A percentile compares a stretch with the other conserved stretches of the same genome.
These are phyloP conservation scores for Saraca asoca DNA, from an alignment of 331 rosid species.

Conservation along the genomic window DNA sequence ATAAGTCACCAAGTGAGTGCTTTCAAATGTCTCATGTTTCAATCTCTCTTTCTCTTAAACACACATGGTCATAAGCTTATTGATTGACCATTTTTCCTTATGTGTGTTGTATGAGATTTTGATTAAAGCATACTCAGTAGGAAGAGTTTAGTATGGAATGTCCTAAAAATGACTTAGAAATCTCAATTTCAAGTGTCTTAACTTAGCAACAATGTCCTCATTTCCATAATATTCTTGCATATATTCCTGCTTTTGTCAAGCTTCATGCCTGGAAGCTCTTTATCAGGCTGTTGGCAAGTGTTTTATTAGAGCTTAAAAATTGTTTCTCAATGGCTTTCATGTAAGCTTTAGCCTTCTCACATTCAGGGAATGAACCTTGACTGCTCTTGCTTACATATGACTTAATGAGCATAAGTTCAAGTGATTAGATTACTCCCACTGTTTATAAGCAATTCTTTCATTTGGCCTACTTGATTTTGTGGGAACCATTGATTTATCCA, in stretches of 20 bases:
- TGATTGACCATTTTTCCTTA: background rate
- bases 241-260: background rate
- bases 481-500: too few relatives aligned
- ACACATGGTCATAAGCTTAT: background rate
- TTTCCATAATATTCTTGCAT: background rate
- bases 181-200: background rate
- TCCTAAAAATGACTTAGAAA: background rate
- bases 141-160: background rate
- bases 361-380: too few relatives aligned
- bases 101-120: background rate
- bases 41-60: constrained; percentile 27
- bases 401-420: too few relatives aligned
- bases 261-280: background rate
- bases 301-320: constrained; percentile 2
- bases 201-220: background rate
- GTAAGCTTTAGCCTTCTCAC: background rate
- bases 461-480: too few relatives aligned
- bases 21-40: background rate
- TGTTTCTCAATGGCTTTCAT: background rate
- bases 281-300: background rate
- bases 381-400: too few relatives aligned
- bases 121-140: background rate
- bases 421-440: too few relatives aligned
- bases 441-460: too few relatives aligned
- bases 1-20: background rate